phyloP scores from a whole-genome alignment of 2,329 filamentous ascomycete genomes.

The Epichloe baconii region DNA sequence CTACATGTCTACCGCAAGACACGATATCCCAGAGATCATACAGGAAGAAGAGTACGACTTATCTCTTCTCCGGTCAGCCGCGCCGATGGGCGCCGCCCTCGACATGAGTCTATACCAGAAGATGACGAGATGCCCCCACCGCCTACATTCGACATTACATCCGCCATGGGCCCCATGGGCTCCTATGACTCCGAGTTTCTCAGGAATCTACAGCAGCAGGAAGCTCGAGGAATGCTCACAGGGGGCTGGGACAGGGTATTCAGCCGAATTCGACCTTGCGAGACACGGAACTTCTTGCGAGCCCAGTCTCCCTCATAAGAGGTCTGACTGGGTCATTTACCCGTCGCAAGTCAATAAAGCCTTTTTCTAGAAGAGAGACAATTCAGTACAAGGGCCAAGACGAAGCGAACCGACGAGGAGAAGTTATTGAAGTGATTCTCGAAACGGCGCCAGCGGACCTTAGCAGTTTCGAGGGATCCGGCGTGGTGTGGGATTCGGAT shows the following conservation, averaged over 20 bases:
- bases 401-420: slow-evolving; percentile 46
- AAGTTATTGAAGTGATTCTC: slow-evolving; percentile 46
- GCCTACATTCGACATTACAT: slow-evolving; percentile 32
- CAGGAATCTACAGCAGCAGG: slow-evolving; percentile 34
- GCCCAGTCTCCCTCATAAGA: slow-evolving; percentile 19
- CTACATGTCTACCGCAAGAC: slow-evolving; percentile 13
- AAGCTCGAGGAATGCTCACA: slow-evolving; percentile 41
- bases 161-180: slow-evolving; percentile 31
- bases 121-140: slow-evolving; percentile 15
- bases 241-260: slow-evolving; percentile 45
- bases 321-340: slow-evolving; percentile 30
- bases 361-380: slow-evolving; percentile 23
- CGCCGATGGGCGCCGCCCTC: slow-evolving; percentile 24
- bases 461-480: slow-evolving; percentile 35
- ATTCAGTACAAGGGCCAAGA: slow-evolving; percentile 39
- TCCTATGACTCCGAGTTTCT: slow-evolving; percentile 32
- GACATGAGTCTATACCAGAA: slow-evolving; percentile 19
- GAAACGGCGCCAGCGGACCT: slow-evolving; percentile 33
- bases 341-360: slow-evolving; percentile 14
- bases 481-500: slow-evolving; percentile 14
- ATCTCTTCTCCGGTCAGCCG: slow-evolving; percentile 27
- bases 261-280: slow-evolving; percentile 32
- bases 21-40: slow-evolving; percentile 14
- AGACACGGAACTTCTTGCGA: slow-evolving; percentile 35
- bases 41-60: slow-evolving; percentile 30